Conservation (phyloP, 495 filamentous ascomycete species). For the Symbiotaphrina buchneri region DNA sequence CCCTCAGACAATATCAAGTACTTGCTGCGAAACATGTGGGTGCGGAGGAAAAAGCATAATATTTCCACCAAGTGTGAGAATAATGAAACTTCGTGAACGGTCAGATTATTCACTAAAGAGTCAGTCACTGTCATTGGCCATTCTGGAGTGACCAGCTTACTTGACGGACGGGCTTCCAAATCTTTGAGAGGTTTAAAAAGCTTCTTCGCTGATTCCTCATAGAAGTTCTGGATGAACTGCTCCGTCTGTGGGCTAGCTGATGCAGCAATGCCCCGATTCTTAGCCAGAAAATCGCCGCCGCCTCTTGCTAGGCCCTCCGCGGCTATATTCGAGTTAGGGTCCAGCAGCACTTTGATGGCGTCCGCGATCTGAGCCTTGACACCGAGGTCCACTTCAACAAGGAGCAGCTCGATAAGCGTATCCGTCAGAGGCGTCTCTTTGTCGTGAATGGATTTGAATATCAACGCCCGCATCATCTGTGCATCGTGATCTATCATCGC, state of each 20-base stretch:
- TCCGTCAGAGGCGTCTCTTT: slow-evolving; percentile 76
- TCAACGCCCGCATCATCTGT: slow-evolving; percentile 75
- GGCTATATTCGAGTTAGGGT: slow-evolving; percentile 38
- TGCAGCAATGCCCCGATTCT: slow-evolving; percentile 1
- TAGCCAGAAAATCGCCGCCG: slow-evolving; percentile 26
- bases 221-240: slow-evolving; percentile 65
- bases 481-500: slow-evolving; percentile 93
- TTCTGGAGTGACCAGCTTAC: slow-evolving; percentile 16
- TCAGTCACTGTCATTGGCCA: background rate
- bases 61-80: slow-evolving; percentile 87
- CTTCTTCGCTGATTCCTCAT: slow-evolving; percentile 68
- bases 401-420: slow-evolving; percentile 76
- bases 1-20: slow-evolving; percentile 68
- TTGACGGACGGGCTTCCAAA: slow-evolving; percentile 38
- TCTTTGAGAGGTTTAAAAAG: slow-evolving; percentile 76
- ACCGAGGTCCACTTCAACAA: slow-evolving; percentile 78
- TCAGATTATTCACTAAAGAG: slow-evolving; percentile 31
- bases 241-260: slow-evolving; percentile 52
- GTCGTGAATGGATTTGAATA: slow-evolving; percentile 76
- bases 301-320: slow-evolving; percentile 40
- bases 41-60: slow-evolving; percentile 81
- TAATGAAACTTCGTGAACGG: slow-evolving; percentile 63
- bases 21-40: slow-evolving; percentile 69
- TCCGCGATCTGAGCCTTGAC: slow-evolving; percentile 94
- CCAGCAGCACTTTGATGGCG: slow-evolving; percentile 81